Conservation (phyloP, 805 yeast genomes). For the Pichia rugopelliculosa region DNA sequence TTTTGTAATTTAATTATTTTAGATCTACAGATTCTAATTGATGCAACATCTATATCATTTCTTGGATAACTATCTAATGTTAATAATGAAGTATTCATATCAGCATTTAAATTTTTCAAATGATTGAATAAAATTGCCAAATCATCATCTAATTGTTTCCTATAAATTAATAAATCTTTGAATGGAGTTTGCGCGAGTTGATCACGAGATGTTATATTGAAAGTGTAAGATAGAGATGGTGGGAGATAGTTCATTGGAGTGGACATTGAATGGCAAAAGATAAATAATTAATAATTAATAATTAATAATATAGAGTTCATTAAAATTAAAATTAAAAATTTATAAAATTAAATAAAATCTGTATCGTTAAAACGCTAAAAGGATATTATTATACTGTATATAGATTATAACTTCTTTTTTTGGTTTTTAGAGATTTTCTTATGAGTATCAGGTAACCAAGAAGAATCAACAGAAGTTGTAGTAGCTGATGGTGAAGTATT, state of each 20-base stretch:
- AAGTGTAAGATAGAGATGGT: not conserved
- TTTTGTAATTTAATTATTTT: slow-evolving; percentile 62
- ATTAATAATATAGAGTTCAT: too few relatives aligned
- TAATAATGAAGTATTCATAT: slow-evolving; percentile 58
- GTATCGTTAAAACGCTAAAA: not conserved
- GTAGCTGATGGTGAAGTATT: not conserved
- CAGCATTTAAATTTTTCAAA: slow-evolving; percentile 29
- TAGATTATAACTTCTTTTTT: slow-evolving; percentile 18
- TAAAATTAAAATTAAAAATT: too few relatives aligned
- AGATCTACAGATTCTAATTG: slow-evolving; percentile 53
- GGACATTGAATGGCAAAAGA: too few relatives aligned
- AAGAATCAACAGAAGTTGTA: slow-evolving; percentile 11
- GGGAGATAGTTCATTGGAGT: not conserved
- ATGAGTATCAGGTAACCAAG: slow-evolving; percentile 57
- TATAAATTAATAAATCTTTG: not conserved
- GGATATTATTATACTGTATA: too few relatives aligned
- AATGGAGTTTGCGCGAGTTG: slow-evolving; percentile 5
- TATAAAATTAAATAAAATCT: too few relatives aligned
- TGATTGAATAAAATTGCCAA: slow-evolving; percentile 34
- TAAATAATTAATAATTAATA: too few relatives aligned
- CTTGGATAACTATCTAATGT: slow-evolving; percentile 82
- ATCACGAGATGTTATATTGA: not conserved
- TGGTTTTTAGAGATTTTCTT: slow-evolving; percentile 28
- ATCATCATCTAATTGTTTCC: slow-evolving; percentile 32
- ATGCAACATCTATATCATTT: slow-evolving; percentile 71